Base-by-base conservation (phyloP, 1,284 basidiomycete species). In the Vanrija sp. region DNA sequence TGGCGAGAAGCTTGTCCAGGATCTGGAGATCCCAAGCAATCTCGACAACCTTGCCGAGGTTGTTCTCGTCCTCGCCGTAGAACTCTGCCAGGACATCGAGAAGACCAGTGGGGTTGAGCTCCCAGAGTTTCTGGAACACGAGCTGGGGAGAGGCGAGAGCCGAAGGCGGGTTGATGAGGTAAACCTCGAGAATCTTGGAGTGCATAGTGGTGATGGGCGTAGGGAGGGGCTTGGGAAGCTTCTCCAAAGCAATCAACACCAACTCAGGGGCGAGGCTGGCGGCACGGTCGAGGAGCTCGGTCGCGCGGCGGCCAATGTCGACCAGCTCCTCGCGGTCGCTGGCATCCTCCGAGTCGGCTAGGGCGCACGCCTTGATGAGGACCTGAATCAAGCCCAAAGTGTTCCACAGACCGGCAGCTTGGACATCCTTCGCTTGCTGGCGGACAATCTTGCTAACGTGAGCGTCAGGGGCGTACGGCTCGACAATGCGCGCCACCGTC, bases 101-200 rank as follows among this genome's bases (percentile, higher is more conserved):
- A 48, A 98, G 83, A 69, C 93, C 89, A 0, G 85, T 80, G 1
- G 88, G 88, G 66, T 94, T 86, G 48, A 89, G 88, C 68, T 94
- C 89, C 88, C 90, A 95, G 57, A 98, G 85, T 55, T 91, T 83
- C 85, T 95, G 91, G 79, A 98, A 98, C 55, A 98, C 94, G 21
- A 98, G 84, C 64, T 95, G 90, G 65, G 95, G 90, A 63, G 93
- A 93, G 7, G 92, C 91, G 69, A 96, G 89, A 6, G 91, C 89
- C 19, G 85, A 86, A 4, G 54, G 50, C 7, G 66, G 55, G 25
- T 64, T 63, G 28, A 65, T 61, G 46, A 98, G 81, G 80, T 98
- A 98, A 85, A 94, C 89, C 44, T 85, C 82, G 49, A 98, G 80
- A 25, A 98, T 81, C 68, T 89, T 89, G 51, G 87, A 84, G 16